Evolutionary conservation across 2,329 filamentous ascomycete genomes (phyloP).

Genomic region (Thelonectria olida): DNA sequence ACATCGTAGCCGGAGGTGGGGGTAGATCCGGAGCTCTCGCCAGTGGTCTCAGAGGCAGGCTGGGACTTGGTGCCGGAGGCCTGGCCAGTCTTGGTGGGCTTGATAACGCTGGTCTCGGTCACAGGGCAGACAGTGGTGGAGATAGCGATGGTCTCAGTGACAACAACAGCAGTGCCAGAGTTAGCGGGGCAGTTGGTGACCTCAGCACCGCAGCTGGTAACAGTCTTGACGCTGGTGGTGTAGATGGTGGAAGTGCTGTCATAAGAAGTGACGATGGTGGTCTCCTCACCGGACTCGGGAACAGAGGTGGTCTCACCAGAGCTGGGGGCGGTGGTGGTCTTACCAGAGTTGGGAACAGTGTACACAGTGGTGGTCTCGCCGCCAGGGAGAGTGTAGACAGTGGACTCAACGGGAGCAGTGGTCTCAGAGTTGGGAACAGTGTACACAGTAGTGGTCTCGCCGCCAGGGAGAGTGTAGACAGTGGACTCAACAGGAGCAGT

Average conservation of each 20-base stretch:
- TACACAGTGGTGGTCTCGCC: not conserved
- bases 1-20: slow-evolving; percentile 41
- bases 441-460: slow-evolving; percentile 11
- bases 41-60: slow-evolving; percentile 29
- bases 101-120: slow-evolving; percentile 34
- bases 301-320: not conserved
- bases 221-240: slow-evolving; percentile 41
- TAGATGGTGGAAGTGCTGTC: slow-evolving; percentile 41
- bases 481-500: not conserved
- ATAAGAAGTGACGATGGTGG: slow-evolving; percentile 44
- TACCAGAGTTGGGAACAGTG: not conserved
- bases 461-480: not conserved
- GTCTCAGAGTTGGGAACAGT: slow-evolving; percentile 2
- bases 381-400: not conserved
- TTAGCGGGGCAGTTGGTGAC: slow-evolving; percentile 59
- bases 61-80: slow-evolving; percentile 3
- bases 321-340: not conserved
- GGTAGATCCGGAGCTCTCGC: slow-evolving; percentile 35
- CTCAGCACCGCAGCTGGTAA: slow-evolving; percentile 49
- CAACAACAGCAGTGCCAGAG: slow-evolving; percentile 31
- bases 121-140: slow-evolving; percentile 38
- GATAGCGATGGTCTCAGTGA: slow-evolving; percentile 36
- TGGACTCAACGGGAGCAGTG: not conserved
- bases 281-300: not conserved
- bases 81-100: slow-evolving; percentile 25